Percentiles rank a stretch among this genome's conserved stretches.
Evolutionary conservation across 1,139 yeast species (phyloP).

Genomic region (Meyerozyma sp.): DNA sequence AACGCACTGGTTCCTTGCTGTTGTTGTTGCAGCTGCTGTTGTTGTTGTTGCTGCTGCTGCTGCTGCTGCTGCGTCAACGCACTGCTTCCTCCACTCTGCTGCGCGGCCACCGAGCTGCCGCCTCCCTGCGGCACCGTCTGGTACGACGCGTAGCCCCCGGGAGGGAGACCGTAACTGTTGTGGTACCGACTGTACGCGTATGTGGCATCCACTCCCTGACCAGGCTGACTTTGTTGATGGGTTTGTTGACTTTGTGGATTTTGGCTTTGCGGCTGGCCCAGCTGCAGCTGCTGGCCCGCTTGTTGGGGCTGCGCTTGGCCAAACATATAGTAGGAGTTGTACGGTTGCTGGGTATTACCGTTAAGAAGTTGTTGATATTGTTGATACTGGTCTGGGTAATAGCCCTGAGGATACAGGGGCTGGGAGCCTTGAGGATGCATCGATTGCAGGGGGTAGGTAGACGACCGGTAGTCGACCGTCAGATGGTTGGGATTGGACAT

Average conservation of each 20-base stretch:
- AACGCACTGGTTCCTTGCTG: neutral
- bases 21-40: too few species aligned
- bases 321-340: constrained; percentile 18
- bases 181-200: neutral
- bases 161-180: constrained; percentile 1
- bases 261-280: constrained; percentile 8
- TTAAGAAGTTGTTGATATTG: constrained; percentile 2
- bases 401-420: constrained; percentile 1
- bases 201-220: constrained; percentile 1
- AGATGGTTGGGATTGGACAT: constrained; percentile 1
- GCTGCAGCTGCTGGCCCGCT: constrained; percentile 8
- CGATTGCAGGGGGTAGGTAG: neutral
- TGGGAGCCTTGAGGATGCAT: neutral
- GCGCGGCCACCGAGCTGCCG: neutral
- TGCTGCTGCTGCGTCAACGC: constrained; percentile 1
- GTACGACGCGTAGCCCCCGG: neutral
- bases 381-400: constrained; percentile 2
- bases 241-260: constrained; percentile 6
- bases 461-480: constrained; percentile 1
- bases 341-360: constrained; percentile 11
- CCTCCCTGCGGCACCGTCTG: neutral
- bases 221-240: constrained; percentile 4
- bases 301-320: constrained; percentile 10
- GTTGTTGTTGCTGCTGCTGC: too few species aligned
- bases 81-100: neutral